Percentiles rank a stretch among this genome's conserved stretches.
phyloP scores from a whole-genome alignment of 2,329 filamentous ascomycete genomes.

The Colletotrichum viniferum region DNA sequence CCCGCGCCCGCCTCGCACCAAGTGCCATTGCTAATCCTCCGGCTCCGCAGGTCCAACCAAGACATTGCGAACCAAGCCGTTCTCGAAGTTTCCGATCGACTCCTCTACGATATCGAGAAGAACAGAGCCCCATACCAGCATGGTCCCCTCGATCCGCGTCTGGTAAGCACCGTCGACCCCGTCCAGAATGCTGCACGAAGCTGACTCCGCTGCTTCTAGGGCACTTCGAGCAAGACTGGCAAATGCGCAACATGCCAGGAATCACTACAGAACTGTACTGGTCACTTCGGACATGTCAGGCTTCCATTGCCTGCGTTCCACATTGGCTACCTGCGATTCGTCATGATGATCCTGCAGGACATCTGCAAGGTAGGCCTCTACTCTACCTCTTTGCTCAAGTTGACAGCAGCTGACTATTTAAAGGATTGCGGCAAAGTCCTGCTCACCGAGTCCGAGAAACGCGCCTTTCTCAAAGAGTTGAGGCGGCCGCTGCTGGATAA shows the following conservation, averaged over 20 bases:
- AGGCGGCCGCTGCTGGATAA: conserved; percentile 86
- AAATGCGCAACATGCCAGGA: conserved; percentile 85
- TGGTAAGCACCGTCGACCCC: conserved; percentile 50
- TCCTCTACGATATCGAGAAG: conserved; percentile 88
- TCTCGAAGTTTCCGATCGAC: conserved; percentile 90
- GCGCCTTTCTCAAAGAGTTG: conserved; percentile 78
- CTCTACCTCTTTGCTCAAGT: not conserved
- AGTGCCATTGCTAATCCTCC: not conserved
- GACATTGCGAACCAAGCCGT: conserved; percentile 96
- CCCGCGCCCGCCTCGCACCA: not conserved
- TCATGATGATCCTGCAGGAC: conserved; percentile 88
- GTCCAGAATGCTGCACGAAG: not conserved
- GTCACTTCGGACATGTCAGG: conserved; percentile 93
- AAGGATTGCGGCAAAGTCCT: conserved; percentile 83
- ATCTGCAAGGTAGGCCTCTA: conserved; percentile 76
- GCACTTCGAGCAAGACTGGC: conserved; percentile 83
- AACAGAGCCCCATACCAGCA: conserved; percentile 77
- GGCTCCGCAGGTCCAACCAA: conserved; percentile 73
- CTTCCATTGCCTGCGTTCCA: conserved; percentile 93
- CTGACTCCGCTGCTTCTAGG: conserved; percentile 43
- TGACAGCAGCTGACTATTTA: not conserved
- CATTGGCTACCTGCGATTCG: conserved; percentile 93
- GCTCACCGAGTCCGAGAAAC: conserved; percentile 79
- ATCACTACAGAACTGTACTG: conserved; percentile 82
- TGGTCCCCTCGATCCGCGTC: conserved; percentile 85